A percentile compares a stretch with the other conserved stretches of the same genome.
Evolutionary conservation across 2,329 filamentous ascomycete species (phyloP).

Genomic region (Gnomoniopsis smithogilvyi): DNA sequence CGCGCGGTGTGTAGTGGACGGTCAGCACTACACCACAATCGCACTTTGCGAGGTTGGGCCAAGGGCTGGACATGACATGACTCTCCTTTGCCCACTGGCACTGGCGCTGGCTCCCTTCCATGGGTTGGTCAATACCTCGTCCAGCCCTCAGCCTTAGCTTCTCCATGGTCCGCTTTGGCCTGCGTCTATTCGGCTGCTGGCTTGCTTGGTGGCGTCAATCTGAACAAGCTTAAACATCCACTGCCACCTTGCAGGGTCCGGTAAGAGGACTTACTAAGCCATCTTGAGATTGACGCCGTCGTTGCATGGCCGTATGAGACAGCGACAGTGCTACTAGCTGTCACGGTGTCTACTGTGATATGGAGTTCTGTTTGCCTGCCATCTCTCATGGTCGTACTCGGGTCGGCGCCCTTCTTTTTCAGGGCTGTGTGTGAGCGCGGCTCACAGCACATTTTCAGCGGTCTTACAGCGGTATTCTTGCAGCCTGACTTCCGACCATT

Average conservation of each 20-base stretch:
- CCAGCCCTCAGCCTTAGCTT: not conserved
- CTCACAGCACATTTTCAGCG: not conserved
- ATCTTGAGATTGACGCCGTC: not conserved
- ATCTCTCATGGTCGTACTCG: not conserved
- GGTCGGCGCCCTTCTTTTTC: not conserved
- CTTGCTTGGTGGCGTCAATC: slow-evolving; percentile 14
- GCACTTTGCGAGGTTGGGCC: too few species aligned
- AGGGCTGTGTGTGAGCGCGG: not conserved
- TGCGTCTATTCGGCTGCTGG: not conserved
- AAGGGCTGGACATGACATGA: too few species aligned
- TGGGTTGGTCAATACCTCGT: not conserved
- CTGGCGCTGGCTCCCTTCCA: too few species aligned
- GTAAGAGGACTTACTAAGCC: slow-evolving; percentile 1
- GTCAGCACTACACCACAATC: too few species aligned
- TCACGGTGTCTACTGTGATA: not conserved
- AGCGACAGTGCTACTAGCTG: not conserved
- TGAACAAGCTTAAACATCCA: slow-evolving; percentile 18
- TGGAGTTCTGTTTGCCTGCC: not conserved
- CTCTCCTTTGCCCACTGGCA: too few species aligned
- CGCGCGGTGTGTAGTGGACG: too few species aligned
- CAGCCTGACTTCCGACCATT: not conserved
- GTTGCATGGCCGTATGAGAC: not conserved
- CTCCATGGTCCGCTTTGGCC: not conserved
- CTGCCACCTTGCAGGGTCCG: slow-evolving; percentile 16
- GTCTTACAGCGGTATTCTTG: not conserved